Conservation (phyloP, 192 early-diverging fungal genomes). For the Entomortierella chlamydospora region DNA sequence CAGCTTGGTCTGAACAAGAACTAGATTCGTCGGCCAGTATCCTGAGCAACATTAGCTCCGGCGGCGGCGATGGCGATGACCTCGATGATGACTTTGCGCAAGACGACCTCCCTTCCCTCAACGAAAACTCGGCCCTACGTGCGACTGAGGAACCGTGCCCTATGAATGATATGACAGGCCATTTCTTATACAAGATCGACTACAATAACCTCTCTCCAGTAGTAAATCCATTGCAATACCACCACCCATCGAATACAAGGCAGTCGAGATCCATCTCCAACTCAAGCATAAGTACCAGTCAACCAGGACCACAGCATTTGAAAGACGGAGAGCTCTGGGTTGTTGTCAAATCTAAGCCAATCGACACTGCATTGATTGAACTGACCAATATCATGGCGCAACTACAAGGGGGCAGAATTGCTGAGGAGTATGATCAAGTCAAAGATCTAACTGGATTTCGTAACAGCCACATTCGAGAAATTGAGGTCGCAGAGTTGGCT, state of each 20-base stretch:
- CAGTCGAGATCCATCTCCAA: background rate
- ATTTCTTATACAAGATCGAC: constrained; percentile 46
- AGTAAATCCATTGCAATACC: background rate
- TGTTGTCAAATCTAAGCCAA: constrained; percentile 52
- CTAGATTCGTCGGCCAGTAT: constrained; percentile 48
- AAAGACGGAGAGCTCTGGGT: constrained; percentile 29
- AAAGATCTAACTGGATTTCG: constrained; percentile 48
- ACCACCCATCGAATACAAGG: background rate
- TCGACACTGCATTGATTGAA: constrained; percentile 51
- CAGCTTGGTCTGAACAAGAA: constrained; percentile 32
- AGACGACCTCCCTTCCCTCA: background rate
- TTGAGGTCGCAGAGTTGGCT: constrained; percentile 42
- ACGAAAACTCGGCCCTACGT: background rate
- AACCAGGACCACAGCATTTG: background rate
- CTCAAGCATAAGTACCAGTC: constrained; percentile 16
- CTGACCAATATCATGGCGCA: constrained; percentile 56
- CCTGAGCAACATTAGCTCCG: constrained; percentile 50
- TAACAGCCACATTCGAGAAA: constrained; percentile 51
- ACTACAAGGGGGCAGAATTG: constrained; percentile 37
- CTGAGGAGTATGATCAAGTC: constrained; percentile 49
- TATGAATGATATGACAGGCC: constrained; percentile 47
- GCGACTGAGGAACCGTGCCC: constrained; percentile 20
- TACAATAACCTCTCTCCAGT: background rate
- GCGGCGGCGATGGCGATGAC: constrained; percentile 36
- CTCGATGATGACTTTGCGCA: background rate